A percentile compares a stretch with the other conserved stretches of the same genome.
phyloP scores from a whole-genome alignment of 306 rosid genomes.

The Dryas drummondii region DNA sequence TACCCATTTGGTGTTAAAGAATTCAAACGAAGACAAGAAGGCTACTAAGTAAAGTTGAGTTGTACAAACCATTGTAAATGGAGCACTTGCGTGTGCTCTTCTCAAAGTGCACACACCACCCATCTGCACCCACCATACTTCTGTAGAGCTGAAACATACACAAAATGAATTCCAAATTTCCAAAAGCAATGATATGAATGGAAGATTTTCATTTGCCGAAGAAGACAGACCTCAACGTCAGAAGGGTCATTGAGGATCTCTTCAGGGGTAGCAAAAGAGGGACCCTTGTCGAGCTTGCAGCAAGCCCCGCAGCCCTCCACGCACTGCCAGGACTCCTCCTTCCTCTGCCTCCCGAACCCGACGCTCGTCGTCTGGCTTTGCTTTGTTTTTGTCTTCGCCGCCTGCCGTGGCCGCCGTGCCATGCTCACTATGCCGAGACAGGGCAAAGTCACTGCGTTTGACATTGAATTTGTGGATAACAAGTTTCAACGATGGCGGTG shows the following conservation, averaged over 20 bases:
- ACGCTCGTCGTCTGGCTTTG: conserved; percentile 21
- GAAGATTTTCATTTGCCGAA: neutral
- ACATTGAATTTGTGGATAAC: conserved; percentile 23
- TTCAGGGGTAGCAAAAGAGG: conserved; percentile 73
- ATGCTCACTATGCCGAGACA: conserved; percentile 23
- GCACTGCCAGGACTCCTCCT: conserved; percentile 64
- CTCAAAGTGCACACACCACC: conserved; percentile 89
- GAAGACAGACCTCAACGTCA: conserved; percentile 50
- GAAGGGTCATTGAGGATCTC: conserved; percentile 65
- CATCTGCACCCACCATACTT: conserved; percentile 76
- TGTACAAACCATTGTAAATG: conserved; percentile 58
- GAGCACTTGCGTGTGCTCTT: conserved; percentile 77
- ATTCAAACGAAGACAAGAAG: neutral
- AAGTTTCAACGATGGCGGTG: neutral
- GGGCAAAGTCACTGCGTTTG: conserved; percentile 24
- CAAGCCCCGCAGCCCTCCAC: conserved; percentile 91
- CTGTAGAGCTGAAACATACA: conserved; percentile 65
- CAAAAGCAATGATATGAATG: neutral
- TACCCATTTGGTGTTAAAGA: neutral
- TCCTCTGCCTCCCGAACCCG: conserved; percentile 44
- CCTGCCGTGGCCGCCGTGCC: conserved; percentile 33
- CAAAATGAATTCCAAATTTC: neutral
- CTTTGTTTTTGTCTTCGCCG: conserved; percentile 25
- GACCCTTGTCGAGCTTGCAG: conserved; percentile 77
- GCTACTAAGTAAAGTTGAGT: neutral